Evolutionary conservation across 169 alveolate species (phyloP).

Genomic region (Amoebophrya sp.): DNA sequence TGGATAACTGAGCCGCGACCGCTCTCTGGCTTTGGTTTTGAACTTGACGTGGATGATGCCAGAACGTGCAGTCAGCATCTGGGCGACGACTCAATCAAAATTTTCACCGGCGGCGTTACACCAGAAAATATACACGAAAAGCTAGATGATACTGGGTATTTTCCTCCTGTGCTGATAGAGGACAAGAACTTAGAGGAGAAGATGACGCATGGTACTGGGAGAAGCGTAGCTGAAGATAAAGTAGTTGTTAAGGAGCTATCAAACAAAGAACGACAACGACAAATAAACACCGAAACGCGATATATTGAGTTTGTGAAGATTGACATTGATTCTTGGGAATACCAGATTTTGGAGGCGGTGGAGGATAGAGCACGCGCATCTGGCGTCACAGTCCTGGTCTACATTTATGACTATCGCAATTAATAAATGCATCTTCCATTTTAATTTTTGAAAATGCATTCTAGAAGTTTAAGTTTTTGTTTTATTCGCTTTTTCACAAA

Average conservation of each 20-base stretch:
- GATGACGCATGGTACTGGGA: too few relatives aligned
- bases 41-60: not conserved
- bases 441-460: too few relatives aligned
- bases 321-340: not conserved
- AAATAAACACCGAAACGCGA: not conserved
- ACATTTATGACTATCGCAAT: too few relatives aligned
- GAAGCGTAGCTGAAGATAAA: too few relatives aligned
- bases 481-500: too few relatives aligned
- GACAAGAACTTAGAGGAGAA: not conserved
- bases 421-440: too few relatives aligned
- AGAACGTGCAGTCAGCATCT: not conserved
- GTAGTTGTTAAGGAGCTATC: too few relatives aligned
- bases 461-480: too few relatives aligned
- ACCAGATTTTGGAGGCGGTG: not conserved
- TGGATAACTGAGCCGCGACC: too few relatives aligned
- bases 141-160: not conserved
- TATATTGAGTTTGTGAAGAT: not conserved
- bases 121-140: not conserved
- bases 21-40: not conserved
- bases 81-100: not conserved
- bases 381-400: not conserved
- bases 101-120: not conserved
- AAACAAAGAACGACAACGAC: not conserved
- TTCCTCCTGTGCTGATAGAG: not conserved
- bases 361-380: not conserved